Conservation (phyloP, 352 stramenopile species). For the Pythium brachiatum region DNA sequence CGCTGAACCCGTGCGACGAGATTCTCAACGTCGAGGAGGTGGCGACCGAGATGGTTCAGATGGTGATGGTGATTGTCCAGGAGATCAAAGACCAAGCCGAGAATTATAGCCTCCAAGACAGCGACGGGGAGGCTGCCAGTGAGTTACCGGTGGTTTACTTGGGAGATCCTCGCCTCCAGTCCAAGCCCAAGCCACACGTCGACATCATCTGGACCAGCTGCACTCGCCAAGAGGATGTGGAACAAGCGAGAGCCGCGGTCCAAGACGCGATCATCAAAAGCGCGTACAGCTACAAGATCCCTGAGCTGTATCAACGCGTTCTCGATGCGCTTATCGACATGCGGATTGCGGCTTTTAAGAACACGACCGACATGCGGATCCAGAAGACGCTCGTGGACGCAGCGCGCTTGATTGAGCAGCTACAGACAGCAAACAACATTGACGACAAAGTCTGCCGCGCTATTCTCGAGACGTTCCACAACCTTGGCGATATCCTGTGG, state of each 20-base stretch:
- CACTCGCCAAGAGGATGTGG: background rate
- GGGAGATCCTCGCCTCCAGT: background rate
- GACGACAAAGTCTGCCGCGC: background rate
- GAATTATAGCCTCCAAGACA: background rate
- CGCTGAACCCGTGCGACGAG: background rate
- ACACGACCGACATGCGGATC: background rate
- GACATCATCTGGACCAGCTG: conserved; percentile 5
- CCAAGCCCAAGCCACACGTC: background rate
- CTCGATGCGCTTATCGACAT: background rate
- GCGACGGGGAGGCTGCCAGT: background rate
- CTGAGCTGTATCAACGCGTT: conserved; percentile 5
- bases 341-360: background rate
- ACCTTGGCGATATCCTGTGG: conserved; percentile 22
- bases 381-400: background rate
- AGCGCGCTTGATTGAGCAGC: background rate
- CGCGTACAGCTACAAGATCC: conserved; percentile 8
- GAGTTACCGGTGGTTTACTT: background rate
- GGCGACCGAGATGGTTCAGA: background rate
- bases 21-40: background rate
- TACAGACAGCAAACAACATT: background rate
- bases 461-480: conserved; percentile 15
- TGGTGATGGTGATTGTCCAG: background rate
- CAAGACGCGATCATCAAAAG: conserved; percentile 1
- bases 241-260: background rate
- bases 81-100: background rate